Evolutionary conservation across 2,329 filamentous ascomycete genomes (phyloP), one percentile per base, ranked within the genome.

Genomic region (Claviceps maximensis): DNA sequence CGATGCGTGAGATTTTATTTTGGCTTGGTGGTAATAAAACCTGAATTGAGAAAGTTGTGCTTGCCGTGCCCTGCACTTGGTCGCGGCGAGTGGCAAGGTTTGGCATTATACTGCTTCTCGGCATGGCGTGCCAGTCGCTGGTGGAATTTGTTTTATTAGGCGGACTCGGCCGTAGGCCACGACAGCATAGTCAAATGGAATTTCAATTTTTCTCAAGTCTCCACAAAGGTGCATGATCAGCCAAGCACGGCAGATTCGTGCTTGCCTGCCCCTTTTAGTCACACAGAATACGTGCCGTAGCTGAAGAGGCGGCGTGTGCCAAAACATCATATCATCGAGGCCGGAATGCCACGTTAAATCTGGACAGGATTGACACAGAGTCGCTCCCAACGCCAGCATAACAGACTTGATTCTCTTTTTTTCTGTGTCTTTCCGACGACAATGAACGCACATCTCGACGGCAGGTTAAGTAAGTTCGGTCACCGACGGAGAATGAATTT

Each of bases 161-260:
- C 65, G 65, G 62, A 60, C 59, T 58, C 56, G 60, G 63, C 62
- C 65, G 62, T 69, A 68, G 66, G 64, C 59, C 62, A 62, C 62
- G 59, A 54, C 60, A 53, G 64, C 58, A 54, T 27, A 50, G 47
- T 31, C 27, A 52, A 55, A 55, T 53, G 45, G 42, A 53, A 55
- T 23, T 51, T 40, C 33, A 47, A 21, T 48, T 27, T 13, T 40
- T 40, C 17, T 36, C 29, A 47, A 38, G 15, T 17, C 19, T 48
- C 19, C 5, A 21, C 6, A 17, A 23, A 23, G 46, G 15, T 19
- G 5, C 46, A 17, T n/a, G 13, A 23, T n/a, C 10, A 5, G 31
- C 13, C 46, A 36, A 48, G 33, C 47, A 4, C n/a, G 47, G 17
- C 31, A 3, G 17, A 23, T 17, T 36, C n/a, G 3, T 5, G 33